Evolutionary conservation across 768 basidiomycete species (phyloP).

Genomic region (Xerocomellus dryophilus): DNA sequence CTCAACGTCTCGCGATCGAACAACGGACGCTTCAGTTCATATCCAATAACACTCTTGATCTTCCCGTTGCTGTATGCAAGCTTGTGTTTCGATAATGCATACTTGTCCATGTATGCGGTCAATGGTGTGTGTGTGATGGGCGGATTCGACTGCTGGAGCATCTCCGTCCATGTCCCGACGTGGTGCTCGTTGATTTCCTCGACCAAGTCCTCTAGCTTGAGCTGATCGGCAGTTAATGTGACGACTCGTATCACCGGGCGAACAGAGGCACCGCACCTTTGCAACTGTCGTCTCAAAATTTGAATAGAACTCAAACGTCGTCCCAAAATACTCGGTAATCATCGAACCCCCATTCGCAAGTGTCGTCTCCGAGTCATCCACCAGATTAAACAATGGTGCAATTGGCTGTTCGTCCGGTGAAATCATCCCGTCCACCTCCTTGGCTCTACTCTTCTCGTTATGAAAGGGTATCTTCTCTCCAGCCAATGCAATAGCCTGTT

Average conservation of each 20-base stretch:
- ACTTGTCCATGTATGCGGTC: slow-evolving; percentile 76
- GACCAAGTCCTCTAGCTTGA: slow-evolving; percentile 64
- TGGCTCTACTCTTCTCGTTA: slow-evolving; percentile 68
- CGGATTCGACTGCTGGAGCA: slow-evolving; percentile 69
- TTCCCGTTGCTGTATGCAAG: slow-evolving; percentile 69
- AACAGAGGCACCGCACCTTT: slow-evolving; percentile 44
- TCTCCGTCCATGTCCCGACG: slow-evolving; percentile 77
- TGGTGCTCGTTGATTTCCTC: slow-evolving; percentile 87
- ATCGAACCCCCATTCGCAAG: slow-evolving; percentile 62
- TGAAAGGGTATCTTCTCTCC: slow-evolving; percentile 33
- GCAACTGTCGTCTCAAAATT: slow-evolving; percentile 63
- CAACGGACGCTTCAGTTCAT: slow-evolving; percentile 58
- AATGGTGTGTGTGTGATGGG: slow-evolving; percentile 70
- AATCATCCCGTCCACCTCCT: slow-evolving; percentile 60
- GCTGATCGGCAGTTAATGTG: slow-evolving; percentile 34
- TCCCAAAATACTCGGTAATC: slow-evolving; percentile 70
- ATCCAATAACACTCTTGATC: slow-evolving; percentile 70
- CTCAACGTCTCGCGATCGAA: slow-evolving; percentile 59
- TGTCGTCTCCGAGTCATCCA: slow-evolving; percentile 74
- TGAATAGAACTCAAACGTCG: slow-evolving; percentile 78
- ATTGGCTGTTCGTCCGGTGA: slow-evolving; percentile 53
- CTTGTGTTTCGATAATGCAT: slow-evolving; percentile 64
- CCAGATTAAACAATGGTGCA: slow-evolving; percentile 83
- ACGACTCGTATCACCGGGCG: neutral
- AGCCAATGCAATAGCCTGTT: slow-evolving; percentile 59